phyloP scores from a whole-genome alignment of 257 asterid species.

The Salvia hispanica region DNA sequence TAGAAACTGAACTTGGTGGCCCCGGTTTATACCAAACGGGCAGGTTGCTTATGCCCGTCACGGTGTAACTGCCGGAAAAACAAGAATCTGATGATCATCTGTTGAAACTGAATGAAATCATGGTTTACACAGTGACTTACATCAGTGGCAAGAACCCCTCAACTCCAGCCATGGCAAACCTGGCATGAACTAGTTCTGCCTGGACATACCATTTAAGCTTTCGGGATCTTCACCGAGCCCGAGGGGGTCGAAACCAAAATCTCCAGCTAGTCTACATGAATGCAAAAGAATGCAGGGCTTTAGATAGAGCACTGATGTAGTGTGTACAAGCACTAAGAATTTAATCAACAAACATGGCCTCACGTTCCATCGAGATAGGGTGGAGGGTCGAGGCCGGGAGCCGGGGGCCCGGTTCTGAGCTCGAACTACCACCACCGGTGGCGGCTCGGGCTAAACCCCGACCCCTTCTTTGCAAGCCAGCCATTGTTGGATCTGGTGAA shows the following conservation, averaged over 20 bases:
- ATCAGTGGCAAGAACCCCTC: slow-evolving; percentile 80
- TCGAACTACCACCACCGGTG: slow-evolving; percentile 41
- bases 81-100: background rate
- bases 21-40: slow-evolving; percentile 94
- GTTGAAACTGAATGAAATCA: background rate
- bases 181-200: slow-evolving; percentile 88
- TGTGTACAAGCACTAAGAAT: background rate
- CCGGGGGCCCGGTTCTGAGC: slow-evolving; percentile 79
- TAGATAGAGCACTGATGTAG: background rate
- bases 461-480: slow-evolving; percentile 37
- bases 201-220: slow-evolving; percentile 85
- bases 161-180: slow-evolving; percentile 97
- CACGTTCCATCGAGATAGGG: slow-evolving; percentile 90
- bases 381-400: slow-evolving; percentile 89
- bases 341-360: slow-evolving; percentile 30
- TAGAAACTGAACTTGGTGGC: slow-evolving; percentile 76
- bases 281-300: slow-evolving; percentile 3
- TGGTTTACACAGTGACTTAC: slow-evolving; percentile 39
- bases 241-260: slow-evolving; percentile 87
- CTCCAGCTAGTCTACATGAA: slow-evolving; percentile 73
- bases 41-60: slow-evolving; percentile 65
- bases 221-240: slow-evolving; percentile 94
- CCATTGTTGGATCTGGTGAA: slow-evolving; percentile 34
- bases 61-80: slow-evolving; percentile 54
- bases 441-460: slow-evolving; percentile 30